Evolutionary conservation across 805 yeast species (phyloP), one percentile per base, ranked within the genome.

Genomic region (Saccharomyces eubayanus): DNA sequence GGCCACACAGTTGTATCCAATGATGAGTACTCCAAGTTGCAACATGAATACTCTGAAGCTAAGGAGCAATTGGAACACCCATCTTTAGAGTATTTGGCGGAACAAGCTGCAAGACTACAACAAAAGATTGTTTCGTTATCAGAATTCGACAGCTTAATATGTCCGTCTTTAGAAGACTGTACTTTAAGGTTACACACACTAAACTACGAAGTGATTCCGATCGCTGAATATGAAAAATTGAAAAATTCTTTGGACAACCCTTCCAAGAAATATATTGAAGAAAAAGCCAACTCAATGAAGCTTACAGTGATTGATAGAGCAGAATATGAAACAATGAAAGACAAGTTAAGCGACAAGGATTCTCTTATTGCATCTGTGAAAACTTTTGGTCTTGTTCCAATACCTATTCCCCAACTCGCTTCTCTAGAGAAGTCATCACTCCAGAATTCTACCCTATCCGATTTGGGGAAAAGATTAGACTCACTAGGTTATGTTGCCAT

Each of bases 171-270:
- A 11, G 43, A 36, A 16, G 21, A 36, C 10, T 2, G 8, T 8
- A 16, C 24, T 16, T 36, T 24, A 36, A 36, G 16, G 24, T 36
- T 36, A 16, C 43, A 16, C 9, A 36, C 8, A 1, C 16, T 16
- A 36, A 9, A 36, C 2, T 36, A 36, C 24, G 12, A 36, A 9
- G 20, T 16, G 16, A 16, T 55, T 20, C 29, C 48, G 27, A 36
- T 46, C 16, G 48, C 31, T 14, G 54, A 53, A 24, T 60, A 64
- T 30, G 59, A 64, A 36, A 51, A 53, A 1, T 50, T 70, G 43
- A 56, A 62, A 29, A 28, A 57, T 1, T 47, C 47, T 12, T 58
- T 56, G 10, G 59, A 63, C 21, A 45, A 56, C 6, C 74, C 73
- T 12, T 51, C 65, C 1, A 49, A 30, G 16, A 61, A 51, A 28